These are phyloP conservation scores for Cordia subcordata DNA, from an alignment of 257 asterid species.

Conservation along the genomic window DNA sequence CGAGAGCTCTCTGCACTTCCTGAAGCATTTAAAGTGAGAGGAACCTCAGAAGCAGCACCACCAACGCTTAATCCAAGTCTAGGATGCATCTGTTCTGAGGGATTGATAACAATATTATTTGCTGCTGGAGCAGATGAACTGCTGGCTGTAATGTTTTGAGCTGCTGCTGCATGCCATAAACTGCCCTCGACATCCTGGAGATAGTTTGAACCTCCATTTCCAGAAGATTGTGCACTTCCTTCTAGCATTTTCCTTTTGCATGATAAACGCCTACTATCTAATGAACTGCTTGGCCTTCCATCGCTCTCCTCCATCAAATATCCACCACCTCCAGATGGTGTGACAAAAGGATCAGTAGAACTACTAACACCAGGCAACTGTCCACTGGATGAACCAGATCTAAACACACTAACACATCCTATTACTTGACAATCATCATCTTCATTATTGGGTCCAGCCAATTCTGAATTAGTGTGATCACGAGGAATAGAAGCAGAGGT, in stretches of 20 bases:
- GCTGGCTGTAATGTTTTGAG: constrained; percentile 27
- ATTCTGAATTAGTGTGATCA: constrained; percentile 42
- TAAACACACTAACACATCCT: constrained; percentile 34
- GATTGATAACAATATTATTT: constrained; percentile 21
- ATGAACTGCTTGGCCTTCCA: constrained; percentile 43
- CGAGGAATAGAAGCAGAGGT: constrained; percentile 27
- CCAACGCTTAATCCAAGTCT: constrained; percentile 60
- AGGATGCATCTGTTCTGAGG: constrained; percentile 45
- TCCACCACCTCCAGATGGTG: constrained; percentile 35
- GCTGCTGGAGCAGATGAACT: constrained; percentile 28
- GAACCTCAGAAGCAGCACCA: constrained; percentile 29
- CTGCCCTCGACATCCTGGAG: constrained; percentile 45
- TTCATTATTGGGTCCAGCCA: constrained; percentile 14
- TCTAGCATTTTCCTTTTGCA: constrained; percentile 80
- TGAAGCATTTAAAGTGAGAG: constrained; percentile 31
- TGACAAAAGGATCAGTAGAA: constrained; percentile 35
- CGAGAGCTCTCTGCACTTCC: constrained; percentile 40
- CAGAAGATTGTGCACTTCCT: constrained; percentile 56
- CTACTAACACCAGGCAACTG: constrained; percentile 30
- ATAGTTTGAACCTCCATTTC: constrained; percentile 49
- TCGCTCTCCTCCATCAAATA: constrained; percentile 36
- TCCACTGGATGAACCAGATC: constrained; percentile 33
- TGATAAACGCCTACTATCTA: constrained; percentile 52
- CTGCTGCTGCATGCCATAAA: constrained; percentile 36
- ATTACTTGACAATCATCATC: constrained; percentile 60